Evolutionary conservation across 2,329 filamentous ascomycete species (phyloP), one percentile per base, ranked within the genome.

Genomic region (Gremmenia infestans): DNA sequence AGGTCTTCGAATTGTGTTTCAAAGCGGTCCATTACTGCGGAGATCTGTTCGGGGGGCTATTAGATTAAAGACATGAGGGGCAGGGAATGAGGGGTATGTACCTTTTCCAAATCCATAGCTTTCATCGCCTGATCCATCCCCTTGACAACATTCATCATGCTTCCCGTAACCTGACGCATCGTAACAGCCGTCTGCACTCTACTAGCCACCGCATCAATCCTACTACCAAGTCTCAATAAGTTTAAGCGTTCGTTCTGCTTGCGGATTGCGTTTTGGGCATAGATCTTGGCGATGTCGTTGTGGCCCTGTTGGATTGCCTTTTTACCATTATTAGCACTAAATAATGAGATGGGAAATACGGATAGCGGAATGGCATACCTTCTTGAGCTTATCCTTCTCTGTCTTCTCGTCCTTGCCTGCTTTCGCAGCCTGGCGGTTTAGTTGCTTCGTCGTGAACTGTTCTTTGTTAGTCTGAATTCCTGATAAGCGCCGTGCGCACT

Each of bases 1-100:
- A 78, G 67, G 59, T 79, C 76, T 61, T 78, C 76, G 62, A 78
- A 78, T 60, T 78, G 75, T 14, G 78, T 78, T 68, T 86, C 82
- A 66, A 86, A 86, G 52, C 79, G 79, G 64, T 86, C 83, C 83
- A 86, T 86, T 46, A 86, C 81, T 47, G 80, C 77, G 12, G 81
- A 83, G 54, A 86, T 85, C 81, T 82, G 60, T 12, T 9, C 17
- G 19, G 5, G 5, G 19, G 9, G 11, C 8, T 17, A 4, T 17
- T 45, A 17, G 37, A 2, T 15, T 17, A 39, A 32, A 50, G 22
- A 32, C 11, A 14, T 7, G 23, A 43, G 23, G 5, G 19, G 50
- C 2, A 43, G 19, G 5, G 52, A 28, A n/a, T 35, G 22, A 22
- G 40, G 5, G 40, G 17, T 17, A 14, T 39, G 50, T 71, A 82